Base-by-base conservation (phyloP, 768 basidiomycete species). In the Pulveroboletus frians region DNA sequence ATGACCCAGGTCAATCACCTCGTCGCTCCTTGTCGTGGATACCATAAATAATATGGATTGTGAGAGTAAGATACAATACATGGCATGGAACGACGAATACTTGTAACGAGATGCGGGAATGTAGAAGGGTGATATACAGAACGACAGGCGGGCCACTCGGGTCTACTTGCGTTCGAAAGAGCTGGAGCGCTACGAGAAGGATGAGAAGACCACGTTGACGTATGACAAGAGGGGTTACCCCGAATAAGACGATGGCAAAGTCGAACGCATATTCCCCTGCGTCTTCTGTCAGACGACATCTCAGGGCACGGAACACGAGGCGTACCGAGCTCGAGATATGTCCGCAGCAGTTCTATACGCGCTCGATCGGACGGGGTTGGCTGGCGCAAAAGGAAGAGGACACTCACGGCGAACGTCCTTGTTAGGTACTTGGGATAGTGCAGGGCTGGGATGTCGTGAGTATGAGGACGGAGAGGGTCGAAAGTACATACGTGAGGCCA, bases 251-350 rank as follows among this genome's bases (percentile, higher is more conserved):
- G 9, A 92, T 79, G 10, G 87, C 85, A 60, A 93, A 89, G 70
- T 93, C 91, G 59, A 89, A 92, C 4, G 76, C 71, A 60, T 92
- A 92, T 70, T 93, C 90, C 40, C 89, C 88, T 89, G 63, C 21
- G 20, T 2, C 10, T 3, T 6, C 23, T 20, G 47, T 59, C 2
- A 56, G 39, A 35, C 20, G n/a, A 21, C 31, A 31, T 10, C 5
- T 9, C 4, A 31, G n/a, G 6, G 34, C 11, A 20, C 3, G 20
- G 18, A 32, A 21, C 21, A 5, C 9, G 37, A n/a, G 43, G 69
- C 80, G 48, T 52, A 87, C 88, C 90, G 23, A 83, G 64, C 71
- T 92, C 91, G 27, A 93, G 79, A 71, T 92, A 93, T 9, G 84
- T 78, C 36, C 78, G 74, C 17, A 93, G 64, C 21, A 90, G 50